Conservation (phyloP, 208 protist species). For the Acanthamoeba castellanii region DNA sequence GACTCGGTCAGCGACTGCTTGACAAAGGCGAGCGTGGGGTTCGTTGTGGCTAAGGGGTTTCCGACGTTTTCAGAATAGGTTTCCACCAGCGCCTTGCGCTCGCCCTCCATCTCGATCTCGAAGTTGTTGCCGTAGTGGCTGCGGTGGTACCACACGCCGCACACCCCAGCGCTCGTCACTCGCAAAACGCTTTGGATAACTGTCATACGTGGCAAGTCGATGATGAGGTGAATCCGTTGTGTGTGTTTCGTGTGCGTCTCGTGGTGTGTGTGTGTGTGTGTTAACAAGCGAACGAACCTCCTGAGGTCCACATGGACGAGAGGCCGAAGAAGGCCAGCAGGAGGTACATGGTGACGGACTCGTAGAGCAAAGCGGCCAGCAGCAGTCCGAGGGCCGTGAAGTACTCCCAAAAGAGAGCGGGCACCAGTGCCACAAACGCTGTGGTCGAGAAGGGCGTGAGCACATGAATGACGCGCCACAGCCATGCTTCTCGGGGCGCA, state of each 20-base stretch:
- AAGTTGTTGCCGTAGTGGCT: slow-evolving; percentile 63
- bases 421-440: slow-evolving; percentile 18
- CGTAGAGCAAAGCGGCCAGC: background rate
- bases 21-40: slow-evolving; percentile 19
- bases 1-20: slow-evolving; percentile 77
- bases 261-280: background rate
- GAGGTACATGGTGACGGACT: background rate
- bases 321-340: slow-evolving; percentile 2
- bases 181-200: background rate
- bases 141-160: slow-evolving; percentile 58
- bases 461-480: background rate
- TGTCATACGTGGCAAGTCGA: background rate
- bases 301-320: background rate
- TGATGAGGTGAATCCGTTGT: too few species aligned
- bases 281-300: background rate
- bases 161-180: slow-evolving; percentile 69
- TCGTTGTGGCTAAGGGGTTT: background rate
- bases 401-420: background rate
- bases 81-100: background rate
- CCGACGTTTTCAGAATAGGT: background rate
- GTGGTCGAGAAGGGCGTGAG: background rate
- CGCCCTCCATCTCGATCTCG: slow-evolving; percentile 67
- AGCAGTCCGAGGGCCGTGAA: slow-evolving; percentile 9
- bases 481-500: background rate
- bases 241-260: background rate